Evolutionary conservation across 768 basidiomycete species (phyloP).

Genomic region (Auricularia cornea): DNA sequence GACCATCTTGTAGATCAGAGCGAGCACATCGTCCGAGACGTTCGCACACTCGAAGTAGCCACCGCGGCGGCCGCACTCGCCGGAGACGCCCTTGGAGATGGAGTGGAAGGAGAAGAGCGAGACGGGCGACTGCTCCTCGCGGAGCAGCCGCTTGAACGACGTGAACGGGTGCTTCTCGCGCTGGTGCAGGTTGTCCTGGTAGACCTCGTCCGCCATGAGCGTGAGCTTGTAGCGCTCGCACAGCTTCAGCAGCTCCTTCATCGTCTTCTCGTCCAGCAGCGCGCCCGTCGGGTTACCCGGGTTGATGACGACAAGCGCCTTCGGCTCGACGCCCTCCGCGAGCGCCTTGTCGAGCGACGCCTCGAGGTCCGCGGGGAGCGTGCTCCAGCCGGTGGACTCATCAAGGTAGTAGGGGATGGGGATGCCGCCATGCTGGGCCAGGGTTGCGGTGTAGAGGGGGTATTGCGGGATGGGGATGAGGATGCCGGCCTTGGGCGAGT

Average conservation of each 20-base stretch:
- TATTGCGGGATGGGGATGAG: conserved; percentile 98
- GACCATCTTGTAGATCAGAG: conserved; percentile 94
- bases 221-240: conserved; percentile 82
- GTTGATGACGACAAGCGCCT: conserved; percentile 94
- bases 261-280: conserved; percentile 62
- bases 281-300: conserved; percentile 97
- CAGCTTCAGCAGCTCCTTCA: conserved; percentile 67
- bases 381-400: conserved; percentile 76
- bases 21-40: conserved; percentile 64
- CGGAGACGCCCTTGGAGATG: conserved; percentile 91
- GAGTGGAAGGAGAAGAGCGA: conserved; percentile 95
- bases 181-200: conserved; percentile 86
- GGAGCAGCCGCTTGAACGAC: conserved; percentile 87
- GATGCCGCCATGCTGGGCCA: conserved; percentile 76
- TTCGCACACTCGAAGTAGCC: conserved; percentile 95
- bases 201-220: conserved; percentile 96
- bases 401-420: conserved; percentile 85
- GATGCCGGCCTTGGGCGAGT: conserved; percentile 58
- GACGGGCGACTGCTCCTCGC: conserved; percentile 55
- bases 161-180: conserved; percentile 64
- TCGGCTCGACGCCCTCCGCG: conserved; percentile 53
- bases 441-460: conserved; percentile 91
- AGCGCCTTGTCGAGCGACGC: conserved; percentile 57
- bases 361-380: conserved; percentile 59
- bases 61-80: conserved; percentile 95